Percentiles rank a stretch among this genome's conserved stretches.
Evolutionary conservation across 2,329 filamentous ascomycete species (phyloP).

Genomic region (Rhynchosporium secalis): DNA sequence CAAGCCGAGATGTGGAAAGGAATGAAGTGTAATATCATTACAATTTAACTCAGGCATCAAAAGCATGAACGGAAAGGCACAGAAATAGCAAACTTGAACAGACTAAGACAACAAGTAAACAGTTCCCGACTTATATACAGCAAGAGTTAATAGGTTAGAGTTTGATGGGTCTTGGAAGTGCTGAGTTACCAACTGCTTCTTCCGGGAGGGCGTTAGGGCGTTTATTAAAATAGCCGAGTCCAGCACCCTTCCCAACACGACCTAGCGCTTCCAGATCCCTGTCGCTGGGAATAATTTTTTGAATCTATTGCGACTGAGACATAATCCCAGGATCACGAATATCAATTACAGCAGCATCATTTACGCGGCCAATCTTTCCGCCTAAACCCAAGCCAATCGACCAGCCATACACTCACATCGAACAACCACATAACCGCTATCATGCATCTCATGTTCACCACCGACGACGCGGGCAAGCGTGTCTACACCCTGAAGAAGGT

Average conservation of each 20-base stretch:
- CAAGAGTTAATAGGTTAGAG: neutral
- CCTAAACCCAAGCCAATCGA: neutral
- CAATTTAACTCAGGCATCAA: neutral
- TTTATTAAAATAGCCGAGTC: neutral
- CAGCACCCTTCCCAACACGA: neutral
- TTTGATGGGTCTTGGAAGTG: slow-evolving; percentile 11
- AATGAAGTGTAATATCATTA: neutral
- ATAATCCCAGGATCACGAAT: neutral
- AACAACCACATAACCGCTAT: slow-evolving; percentile 15
- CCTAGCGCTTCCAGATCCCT: neutral
- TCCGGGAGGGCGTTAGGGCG: neutral
- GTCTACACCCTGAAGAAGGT: slow-evolving; percentile 96
- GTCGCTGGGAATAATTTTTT: slow-evolving; percentile 15
- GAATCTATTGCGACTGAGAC: neutral
- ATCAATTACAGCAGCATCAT: slow-evolving; percentile 1
- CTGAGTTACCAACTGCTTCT: neutral
- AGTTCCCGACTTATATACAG: slow-evolving; percentile 9
- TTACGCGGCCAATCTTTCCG: slow-evolving; percentile 10
- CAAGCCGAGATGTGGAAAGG: neutral
- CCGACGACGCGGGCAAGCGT: slow-evolving; percentile 80
- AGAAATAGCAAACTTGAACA: neutral
- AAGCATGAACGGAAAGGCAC: neutral
- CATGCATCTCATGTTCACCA: slow-evolving; percentile 83
- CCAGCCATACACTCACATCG: neutral
- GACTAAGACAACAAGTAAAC: too few species aligned